Percentiles rank a stretch among this genome's conserved stretches.
phyloP scores from a whole-genome alignment of 805 yeast species.

The Blastobotrys attinorum region DNA sequence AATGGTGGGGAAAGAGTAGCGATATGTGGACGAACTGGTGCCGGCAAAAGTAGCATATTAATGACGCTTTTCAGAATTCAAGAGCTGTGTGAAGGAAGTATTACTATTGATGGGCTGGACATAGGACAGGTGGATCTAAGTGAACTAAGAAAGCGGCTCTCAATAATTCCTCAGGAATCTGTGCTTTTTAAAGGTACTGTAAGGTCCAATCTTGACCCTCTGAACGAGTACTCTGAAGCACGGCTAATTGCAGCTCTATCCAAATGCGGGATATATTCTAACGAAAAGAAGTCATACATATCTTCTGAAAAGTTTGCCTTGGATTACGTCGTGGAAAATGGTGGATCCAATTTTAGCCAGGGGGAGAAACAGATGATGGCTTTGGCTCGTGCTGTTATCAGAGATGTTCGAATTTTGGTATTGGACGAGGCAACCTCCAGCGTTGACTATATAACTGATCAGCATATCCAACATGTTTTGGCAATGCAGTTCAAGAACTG shows the following conservation, averaged over 20 bases:
- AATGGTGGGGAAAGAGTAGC: conserved; percentile 77
- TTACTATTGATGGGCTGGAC: conserved; percentile 58
- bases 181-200: conserved; percentile 65
- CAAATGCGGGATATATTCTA: conserved; percentile 38
- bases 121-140: conserved; percentile 50
- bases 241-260: conserved; percentile 27
- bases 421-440: conserved; percentile 71
- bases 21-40: conserved; percentile 97
- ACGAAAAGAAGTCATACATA: conserved; percentile 20
- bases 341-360: conserved; percentile 73
- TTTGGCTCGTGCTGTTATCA: conserved; percentile 68
- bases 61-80: conserved; percentile 70
- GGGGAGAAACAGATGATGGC: conserved; percentile 73
- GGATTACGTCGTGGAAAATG: conserved; percentile 48
- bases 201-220: conserved; percentile 65
- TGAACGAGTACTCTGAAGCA: conserved; percentile 47
- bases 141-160: conserved; percentile 52
- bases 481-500: conserved; percentile 57
- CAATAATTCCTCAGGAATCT: conserved; percentile 79
- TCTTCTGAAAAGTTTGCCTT: conserved; percentile 45
- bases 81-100: conserved; percentile 50
- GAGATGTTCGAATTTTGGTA: conserved; percentile 62
- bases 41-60: conserved; percentile 93
- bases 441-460: conserved; percentile 76
- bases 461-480: conserved; percentile 64